Base-by-base conservation (phyloP, 345 rosid genomes). In the Heritiera fomes region DNA sequence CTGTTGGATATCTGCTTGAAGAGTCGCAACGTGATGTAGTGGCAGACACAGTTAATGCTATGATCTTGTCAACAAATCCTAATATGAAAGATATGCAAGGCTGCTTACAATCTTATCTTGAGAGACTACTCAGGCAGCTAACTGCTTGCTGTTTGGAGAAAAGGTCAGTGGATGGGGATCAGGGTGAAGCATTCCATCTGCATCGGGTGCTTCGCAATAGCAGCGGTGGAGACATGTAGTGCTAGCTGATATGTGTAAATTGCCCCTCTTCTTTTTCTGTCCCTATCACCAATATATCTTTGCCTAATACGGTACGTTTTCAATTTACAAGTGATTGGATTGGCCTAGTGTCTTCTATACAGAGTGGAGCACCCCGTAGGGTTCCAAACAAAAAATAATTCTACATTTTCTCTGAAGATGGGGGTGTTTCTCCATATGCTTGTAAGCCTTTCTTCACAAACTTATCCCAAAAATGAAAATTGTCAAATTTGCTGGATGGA, bases 171-270 rank as follows among this genome's bases (percentile, higher is more conserved):
- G 90, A 87, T 69, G 98, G 96, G 14, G 88, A 87, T 80, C 92
- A 95, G 73, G 99, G 99, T 18, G 98, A 95, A 84, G 83, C 88
- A 60, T 95, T 95, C 86, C 86, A 80, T 80, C 91, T 95, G 80
- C 89, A 84, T 75, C 83, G 79, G 58, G 87, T 86, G 45, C 91
- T 93, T 75, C 82, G 80, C 78, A 69, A 71, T 77, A 83, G 80
- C 78, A 69, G 73, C 68, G 76, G 80, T 68, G 80, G 83, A 84
- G 82, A 71, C 82, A 81, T 78, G 55, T 84, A 81, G 75, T 80
- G 82, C 75, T 84, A 81, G 81, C 80, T 15, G 46, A 73, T 80
- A 46, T 80, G 43, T 75, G 70, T 63, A 76, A 76, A 65, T 11
- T 46, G 71, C 61, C 50, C 32, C 32, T 41, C 28, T 30, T 18